A percentile compares a stretch with the other conserved stretches of the same genome.
Evolutionary conservation across 2,329 filamentous ascomycete species (phyloP).

Genomic region (Coniella lustricola): DNA sequence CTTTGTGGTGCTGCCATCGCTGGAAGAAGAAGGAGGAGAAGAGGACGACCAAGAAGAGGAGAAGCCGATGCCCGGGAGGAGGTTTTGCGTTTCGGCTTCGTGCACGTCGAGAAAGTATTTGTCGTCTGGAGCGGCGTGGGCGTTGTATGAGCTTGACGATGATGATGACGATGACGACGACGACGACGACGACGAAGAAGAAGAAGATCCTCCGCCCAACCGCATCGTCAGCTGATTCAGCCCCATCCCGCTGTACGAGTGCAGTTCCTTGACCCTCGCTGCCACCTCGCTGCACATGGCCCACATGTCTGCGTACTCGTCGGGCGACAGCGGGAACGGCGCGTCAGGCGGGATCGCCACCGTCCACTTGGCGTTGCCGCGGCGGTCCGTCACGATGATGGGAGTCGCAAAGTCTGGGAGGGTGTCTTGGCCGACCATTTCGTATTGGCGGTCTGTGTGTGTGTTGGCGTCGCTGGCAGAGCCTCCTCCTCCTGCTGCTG

Average conservation of each 20-base stretch:
- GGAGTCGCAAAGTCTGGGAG: constrained; percentile 69
- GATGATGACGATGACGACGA: too few species aligned
- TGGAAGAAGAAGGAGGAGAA: too few species aligned
- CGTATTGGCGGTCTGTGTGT: too few species aligned
- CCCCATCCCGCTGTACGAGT: constrained; percentile 29
- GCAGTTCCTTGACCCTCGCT: constrained; percentile 46
- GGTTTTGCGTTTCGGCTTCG: too few species aligned
- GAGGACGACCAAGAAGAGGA: too few species aligned
- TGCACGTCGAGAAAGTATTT: too few species aligned
- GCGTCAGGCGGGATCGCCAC: constrained; percentile 65
- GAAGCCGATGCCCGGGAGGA: background rate
- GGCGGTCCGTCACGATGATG: constrained; percentile 59
- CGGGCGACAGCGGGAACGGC: constrained; percentile 58
- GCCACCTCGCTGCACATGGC: constrained; percentile 60
- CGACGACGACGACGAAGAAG: too few species aligned
- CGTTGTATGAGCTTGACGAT: too few species aligned
- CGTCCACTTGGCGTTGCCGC: constrained; percentile 67
- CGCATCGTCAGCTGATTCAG: constrained; percentile 30
- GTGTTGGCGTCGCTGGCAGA: background rate
- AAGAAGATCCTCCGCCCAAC: constrained; percentile 44
- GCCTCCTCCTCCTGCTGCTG: too few species aligned
- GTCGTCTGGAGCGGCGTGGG: too few species aligned
- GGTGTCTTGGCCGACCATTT: constrained; percentile 58
- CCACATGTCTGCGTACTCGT: constrained; percentile 65
- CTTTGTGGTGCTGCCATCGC: too few species aligned